These are phyloP conservation scores for Penicillium frequentans DNA, from an alignment of 2,329 filamentous ascomycete species.

Conservation along the genomic window DNA sequence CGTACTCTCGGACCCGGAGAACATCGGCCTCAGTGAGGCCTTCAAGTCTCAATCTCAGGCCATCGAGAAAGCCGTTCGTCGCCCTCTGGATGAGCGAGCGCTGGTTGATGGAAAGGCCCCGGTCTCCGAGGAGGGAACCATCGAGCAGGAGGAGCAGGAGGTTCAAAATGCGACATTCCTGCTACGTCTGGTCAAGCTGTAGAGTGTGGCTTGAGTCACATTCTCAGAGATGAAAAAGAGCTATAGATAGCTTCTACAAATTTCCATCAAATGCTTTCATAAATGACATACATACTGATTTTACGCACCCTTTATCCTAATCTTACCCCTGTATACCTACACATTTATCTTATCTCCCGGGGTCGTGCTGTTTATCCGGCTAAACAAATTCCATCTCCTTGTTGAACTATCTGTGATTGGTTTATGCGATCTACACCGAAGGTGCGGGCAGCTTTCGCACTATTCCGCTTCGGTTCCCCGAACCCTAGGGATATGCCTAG, in stretches of 20 bases:
- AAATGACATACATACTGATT: not conserved
- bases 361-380: too few species aligned
- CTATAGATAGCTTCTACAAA: not conserved
- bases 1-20: constrained; percentile 75
- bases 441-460: not conserved
- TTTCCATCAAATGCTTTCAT: not conserved
- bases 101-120: constrained; percentile 59
- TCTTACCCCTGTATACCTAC: not conserved
- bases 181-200: constrained; percentile 73
- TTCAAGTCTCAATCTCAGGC: constrained; percentile 67
- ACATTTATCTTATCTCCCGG: not conserved
- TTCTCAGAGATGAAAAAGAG: not conserved
- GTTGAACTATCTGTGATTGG: not conserved
- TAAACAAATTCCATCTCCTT: not conserved
- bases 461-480: not conserved
- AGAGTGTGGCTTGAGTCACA: constrained; percentile 25
- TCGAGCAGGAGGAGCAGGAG: constrained; percentile 81
- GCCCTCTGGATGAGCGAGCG: constrained; percentile 71
- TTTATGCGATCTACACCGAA: not conserved
- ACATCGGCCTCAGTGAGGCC: constrained; percentile 68
- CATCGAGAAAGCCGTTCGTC: constrained; percentile 75
- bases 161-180: constrained; percentile 79
- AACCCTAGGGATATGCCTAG: not conserved
- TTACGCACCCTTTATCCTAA: not conserved
- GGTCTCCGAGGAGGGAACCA: constrained; percentile 58